Percentiles rank a stretch among this genome's conserved stretches.
Evolutionary conservation across 345 rosid species (phyloP).

Genomic region (Gossypioides kirkii): DNA sequence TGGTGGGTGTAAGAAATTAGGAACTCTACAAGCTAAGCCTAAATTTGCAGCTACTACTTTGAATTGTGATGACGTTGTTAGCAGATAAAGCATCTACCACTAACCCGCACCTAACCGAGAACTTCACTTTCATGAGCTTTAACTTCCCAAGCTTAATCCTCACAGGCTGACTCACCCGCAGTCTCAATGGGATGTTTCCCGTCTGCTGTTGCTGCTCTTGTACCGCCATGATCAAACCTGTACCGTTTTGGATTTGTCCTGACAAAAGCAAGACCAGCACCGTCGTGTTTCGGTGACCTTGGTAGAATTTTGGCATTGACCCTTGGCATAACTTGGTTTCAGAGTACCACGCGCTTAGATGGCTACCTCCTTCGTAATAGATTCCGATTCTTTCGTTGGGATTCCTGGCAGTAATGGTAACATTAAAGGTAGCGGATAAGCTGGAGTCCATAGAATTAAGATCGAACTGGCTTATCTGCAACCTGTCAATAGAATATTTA

Average conservation of each 20-base stretch:
- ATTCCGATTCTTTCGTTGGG: constrained; percentile 77
- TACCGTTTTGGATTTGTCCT: constrained; percentile 52
- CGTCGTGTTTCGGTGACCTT: constrained; percentile 77
- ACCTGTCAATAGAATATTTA: constrained; percentile 48
- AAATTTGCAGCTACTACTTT: constrained; percentile 58
- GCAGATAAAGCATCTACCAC: constrained; percentile 43
- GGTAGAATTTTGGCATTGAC: constrained; percentile 78
- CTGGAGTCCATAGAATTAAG: constrained; percentile 31
- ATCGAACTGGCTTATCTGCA: constrained; percentile 50
- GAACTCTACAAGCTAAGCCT: constrained; percentile 39
- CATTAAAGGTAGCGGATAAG: constrained; percentile 50
- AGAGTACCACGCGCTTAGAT: constrained; percentile 46
- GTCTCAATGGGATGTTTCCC: constrained; percentile 54
- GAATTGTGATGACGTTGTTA: constrained; percentile 40
- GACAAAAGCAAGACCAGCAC: constrained; percentile 46
- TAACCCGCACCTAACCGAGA: constrained; percentile 52
- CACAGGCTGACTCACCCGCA: constrained; percentile 74
- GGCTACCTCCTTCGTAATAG: constrained; percentile 75
- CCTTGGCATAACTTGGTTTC: constrained; percentile 57
- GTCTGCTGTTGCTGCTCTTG: constrained; percentile 37
- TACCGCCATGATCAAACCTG: constrained; percentile 28
- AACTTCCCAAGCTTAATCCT: constrained; percentile 66
- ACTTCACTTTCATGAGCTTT: constrained; percentile 58
- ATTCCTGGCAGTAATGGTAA: constrained; percentile 56
- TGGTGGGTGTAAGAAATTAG: no score